Base-by-base conservation (phyloP, 768 basidiomycete genomes). In the Podaxis rugospora region DNA sequence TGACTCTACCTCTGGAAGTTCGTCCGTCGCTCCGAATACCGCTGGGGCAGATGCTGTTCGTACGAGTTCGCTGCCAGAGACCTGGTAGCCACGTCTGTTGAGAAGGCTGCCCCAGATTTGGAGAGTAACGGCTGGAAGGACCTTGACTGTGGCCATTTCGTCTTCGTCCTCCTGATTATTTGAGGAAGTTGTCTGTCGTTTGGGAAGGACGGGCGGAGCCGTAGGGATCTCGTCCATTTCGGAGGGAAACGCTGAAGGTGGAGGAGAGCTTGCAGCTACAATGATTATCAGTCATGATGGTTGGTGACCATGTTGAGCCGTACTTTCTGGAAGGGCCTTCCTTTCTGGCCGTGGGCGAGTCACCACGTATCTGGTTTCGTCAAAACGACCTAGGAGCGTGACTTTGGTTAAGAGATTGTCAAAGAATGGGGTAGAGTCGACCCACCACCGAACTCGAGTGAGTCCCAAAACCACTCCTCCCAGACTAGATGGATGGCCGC, bases 401-500 rank as follows among this genome's bases (percentile, higher is more conserved):
- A 21, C 3, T 27, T 23, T 2, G 50, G 63, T 61, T 51, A 13
- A 50, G 57, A 27, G 51, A n/a, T 32, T 32, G 52, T 32, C 32
- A n/a, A 5, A 28, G 47, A 32, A 55, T 16, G 39, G 25, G 16
- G 13, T 14, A 11, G 10, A 49, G 14, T 2, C 9, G n/a, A 69
- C 71, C 51, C 63, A 77, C 89, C 92, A 61, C 86, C 85, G 68
- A 85, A 92, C 44, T 87, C 85, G 2, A 95, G 67, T 27, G 83
- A 95, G 67, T 97, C 95, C 93, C 93, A 95, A 59, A 97, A 90
- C 95, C 95, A 98, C 63, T 96, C 94, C 68, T 95, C 93, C 90
- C 95, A 96, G 1, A 97, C 85, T 2, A 95, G 75, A 53, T 83
- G 78, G 35, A 94, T 93, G 47, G 83, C 79, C 4, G 87, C 88